These are phyloP conservation scores for Chlamydomonas reinhardtii DNA, from an alignment of 163 green algal genomes.

Conservation along the genomic window DNA sequence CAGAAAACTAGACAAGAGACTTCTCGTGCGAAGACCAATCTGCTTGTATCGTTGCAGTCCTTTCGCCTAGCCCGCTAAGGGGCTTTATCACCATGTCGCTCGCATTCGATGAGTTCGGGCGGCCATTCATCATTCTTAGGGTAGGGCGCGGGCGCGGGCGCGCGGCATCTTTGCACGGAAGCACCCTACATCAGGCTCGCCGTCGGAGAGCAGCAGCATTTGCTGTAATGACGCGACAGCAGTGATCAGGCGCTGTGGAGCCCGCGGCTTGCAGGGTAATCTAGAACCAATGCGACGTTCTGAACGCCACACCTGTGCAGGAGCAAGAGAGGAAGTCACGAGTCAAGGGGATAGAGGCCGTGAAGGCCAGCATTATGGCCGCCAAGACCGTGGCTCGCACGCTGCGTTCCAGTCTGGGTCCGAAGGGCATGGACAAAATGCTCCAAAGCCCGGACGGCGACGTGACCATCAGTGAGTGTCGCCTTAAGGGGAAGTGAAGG, in stretches of 20 bases:
- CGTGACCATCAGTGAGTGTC: conserved; percentile 95
- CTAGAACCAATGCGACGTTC: no score
- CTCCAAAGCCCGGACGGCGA: conserved; percentile 97
- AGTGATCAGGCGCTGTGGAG: no score
- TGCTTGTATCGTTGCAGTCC: no score
- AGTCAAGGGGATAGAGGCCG: conserved; percentile 93
- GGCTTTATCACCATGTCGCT: conserved; percentile 82
- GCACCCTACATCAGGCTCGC: background rate
- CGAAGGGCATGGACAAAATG: conserved; percentile 99
- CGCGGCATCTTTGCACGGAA: background rate
- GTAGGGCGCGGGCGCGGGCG: conserved; percentile 49
- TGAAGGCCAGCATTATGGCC: conserved; percentile 97
- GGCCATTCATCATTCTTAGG: conserved; percentile 98
- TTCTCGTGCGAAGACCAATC: no score
- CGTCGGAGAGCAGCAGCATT: background rate
- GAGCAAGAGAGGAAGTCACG: conserved; percentile 94
- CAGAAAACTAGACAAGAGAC: no score
- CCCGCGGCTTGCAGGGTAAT: no score
- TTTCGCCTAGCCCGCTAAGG: no score
- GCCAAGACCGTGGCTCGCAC: conserved; percentile 94
- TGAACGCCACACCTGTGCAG: conserved; percentile 53
- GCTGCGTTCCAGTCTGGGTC: conserved; percentile 92
- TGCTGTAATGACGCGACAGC: background rate
- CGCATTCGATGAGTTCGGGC: conserved; percentile 97
- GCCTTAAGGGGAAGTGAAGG: no score